Percentiles rank a stretch among this genome's conserved stretches.
These are phyloP conservation scores for Colletotrichum karsti DNA, from an alignment of 2,329 filamentous ascomycete genomes.

Conservation along the genomic window DNA sequence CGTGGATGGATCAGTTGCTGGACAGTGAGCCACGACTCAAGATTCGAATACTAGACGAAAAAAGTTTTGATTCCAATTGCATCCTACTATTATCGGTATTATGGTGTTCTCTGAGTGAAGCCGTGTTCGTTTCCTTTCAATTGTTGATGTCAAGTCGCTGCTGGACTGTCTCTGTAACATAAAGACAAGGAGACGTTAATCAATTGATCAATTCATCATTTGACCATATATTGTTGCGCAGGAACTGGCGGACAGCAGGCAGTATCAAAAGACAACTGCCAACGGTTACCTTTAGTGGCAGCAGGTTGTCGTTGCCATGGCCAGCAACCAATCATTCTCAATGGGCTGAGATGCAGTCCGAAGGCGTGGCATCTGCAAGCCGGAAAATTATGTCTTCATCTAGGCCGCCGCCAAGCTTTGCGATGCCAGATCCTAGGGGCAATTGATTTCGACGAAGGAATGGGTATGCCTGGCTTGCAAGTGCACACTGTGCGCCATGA, in stretches of 20 bases:
- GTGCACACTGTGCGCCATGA: constrained; percentile 3
- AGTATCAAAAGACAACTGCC: too few relatives aligned
- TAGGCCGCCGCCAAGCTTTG: constrained; percentile 12
- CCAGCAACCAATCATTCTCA: neutral
- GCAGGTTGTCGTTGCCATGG: too few relatives aligned
- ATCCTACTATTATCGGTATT: neutral
- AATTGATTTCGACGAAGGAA: neutral
- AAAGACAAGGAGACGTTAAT: too few relatives aligned
- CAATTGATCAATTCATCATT: too few relatives aligned
- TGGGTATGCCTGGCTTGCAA: neutral
- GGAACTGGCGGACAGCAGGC: too few relatives aligned
- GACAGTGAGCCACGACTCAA: neutral
- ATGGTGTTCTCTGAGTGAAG: too few relatives aligned
- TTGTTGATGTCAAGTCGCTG: too few relatives aligned
- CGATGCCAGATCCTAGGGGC: neutral
- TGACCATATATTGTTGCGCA: too few relatives aligned
- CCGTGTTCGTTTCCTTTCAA: too few relatives aligned
- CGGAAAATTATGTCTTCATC: neutral
- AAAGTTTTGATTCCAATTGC: neutral
- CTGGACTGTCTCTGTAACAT: too few relatives aligned
- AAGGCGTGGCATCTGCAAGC: neutral
- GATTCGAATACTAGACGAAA: neutral
- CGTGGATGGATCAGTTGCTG: neutral
- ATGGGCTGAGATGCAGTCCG: neutral
- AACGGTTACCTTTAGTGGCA: too few relatives aligned